Evolutionary conservation across 2,329 filamentous ascomycete genomes (phyloP), one percentile per base, ranked within the genome.

Genomic region (Fusarium staphyleae): DNA sequence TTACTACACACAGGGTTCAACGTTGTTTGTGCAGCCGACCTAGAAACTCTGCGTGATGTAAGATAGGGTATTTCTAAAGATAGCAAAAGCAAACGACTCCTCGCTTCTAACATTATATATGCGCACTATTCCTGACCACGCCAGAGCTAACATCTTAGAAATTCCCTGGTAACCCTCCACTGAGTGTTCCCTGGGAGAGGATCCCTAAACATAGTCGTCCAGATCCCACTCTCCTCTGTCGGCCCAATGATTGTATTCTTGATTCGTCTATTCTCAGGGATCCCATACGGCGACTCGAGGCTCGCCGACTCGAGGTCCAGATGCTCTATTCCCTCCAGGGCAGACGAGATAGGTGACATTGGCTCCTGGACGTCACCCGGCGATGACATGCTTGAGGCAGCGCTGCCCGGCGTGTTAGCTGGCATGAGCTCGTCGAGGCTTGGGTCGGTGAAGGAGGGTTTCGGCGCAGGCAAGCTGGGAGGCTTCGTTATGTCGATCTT

Each of bases 101-200:
- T 13, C 22, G 26, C 9, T 13, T 7, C 12, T 28, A 15, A 30
- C n/a, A 35, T 11, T 2, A 12, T 13, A 13, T 2, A n/a, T n/a
- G n/a, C n/a, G 7, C 11, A 32, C 11, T 19, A 5, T 13, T 2
- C 7, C 11, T 18, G 5, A 19, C 0, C 15, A 18, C 12, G 11
- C 28, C 13, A 13, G 3, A 12, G 10, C 61, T 15, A 66, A 9
- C 58, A 57, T 19, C 41, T 60, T 32, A 70, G 15, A 42, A 67
- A 72, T 36, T 72, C 66, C 29, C 59, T 68, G 0, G 48, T 65
- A 1, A 71, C 51, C 36, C 66, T 62, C 72, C 72, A 74, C 26
- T 67, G 52, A 2, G 43, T 56, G 18, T 62, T 45, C 0, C 62
- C 66, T 1, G 54, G 60, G 2, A 51, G 33, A 3, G 69, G 70